A percentile compares a stretch with the other conserved stretches of the same genome.
phyloP scores from a whole-genome alignment of 2,329 filamentous ascomycete species.

The Dothideomycetidae sp. region DNA sequence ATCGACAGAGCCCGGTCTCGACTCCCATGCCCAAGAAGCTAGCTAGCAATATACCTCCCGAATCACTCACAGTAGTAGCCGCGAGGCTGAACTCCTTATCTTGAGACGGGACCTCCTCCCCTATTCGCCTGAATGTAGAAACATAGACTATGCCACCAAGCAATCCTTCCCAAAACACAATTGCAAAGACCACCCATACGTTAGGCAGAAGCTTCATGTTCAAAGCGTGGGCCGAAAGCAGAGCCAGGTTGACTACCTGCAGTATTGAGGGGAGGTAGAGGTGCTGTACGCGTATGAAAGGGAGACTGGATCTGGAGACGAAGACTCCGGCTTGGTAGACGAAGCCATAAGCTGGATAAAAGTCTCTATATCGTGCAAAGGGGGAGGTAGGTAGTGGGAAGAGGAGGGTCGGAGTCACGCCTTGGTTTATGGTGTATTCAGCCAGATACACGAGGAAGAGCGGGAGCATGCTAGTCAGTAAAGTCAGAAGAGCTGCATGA shows the following conservation, averaged over 20 bases:
- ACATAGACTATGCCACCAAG: conserved; percentile 88
- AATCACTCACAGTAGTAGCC: conserved; percentile 85
- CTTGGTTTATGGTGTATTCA: conserved; percentile 96
- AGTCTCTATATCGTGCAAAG: conserved; percentile 67
- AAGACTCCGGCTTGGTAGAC: conserved; percentile 95
- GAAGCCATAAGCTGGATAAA: conserved; percentile 89
- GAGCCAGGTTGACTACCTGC: conserved; percentile 60
- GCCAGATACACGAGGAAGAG: conserved; percentile 85
- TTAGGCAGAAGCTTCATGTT: conserved; percentile 62
- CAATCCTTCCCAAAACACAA: conserved; percentile 90
- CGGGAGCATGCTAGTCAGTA: conserved; percentile 56
- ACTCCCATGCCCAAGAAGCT: conserved; percentile 70
- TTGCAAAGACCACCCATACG: conserved; percentile 69
- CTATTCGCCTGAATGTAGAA: conserved; percentile 89
- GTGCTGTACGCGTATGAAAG: conserved; percentile 66
- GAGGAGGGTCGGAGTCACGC: conserved; percentile 74
- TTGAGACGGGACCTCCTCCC: conserved; percentile 59
- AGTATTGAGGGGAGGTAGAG: conserved; percentile 73
- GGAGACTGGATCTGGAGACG: conserved; percentile 79
- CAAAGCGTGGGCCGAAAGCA: conserved; percentile 64
- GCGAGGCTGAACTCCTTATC: conserved; percentile 86
- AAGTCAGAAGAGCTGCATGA: neutral
- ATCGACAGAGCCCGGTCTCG: conserved; percentile 68
- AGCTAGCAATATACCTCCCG: conserved; percentile 76
- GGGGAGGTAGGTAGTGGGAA: conserved; percentile 67